Evolutionary conservation across 2,329 filamentous ascomycete genomes (phyloP).

Genomic region (Hypoxylon sp.): DNA sequence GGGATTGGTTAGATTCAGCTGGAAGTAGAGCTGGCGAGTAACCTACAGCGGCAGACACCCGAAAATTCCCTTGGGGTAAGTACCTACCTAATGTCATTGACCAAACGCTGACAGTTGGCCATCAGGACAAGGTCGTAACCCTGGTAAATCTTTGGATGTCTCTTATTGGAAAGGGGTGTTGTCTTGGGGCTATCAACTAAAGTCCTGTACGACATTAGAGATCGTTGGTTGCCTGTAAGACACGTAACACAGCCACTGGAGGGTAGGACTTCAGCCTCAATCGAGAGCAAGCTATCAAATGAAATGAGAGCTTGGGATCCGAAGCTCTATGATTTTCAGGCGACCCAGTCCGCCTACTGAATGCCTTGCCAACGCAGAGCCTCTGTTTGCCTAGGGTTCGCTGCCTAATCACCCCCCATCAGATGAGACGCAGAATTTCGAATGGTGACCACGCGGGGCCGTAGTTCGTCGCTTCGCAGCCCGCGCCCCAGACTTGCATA

Average conservation of each 20-base stretch:
- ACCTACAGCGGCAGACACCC: slow-evolving; percentile 37
- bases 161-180: slow-evolving; percentile 20
- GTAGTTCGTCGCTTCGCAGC: slow-evolving; percentile 30
- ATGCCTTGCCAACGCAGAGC: slow-evolving; percentile 45
- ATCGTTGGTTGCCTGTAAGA: slow-evolving; percentile 40
- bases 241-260: slow-evolving; percentile 45
- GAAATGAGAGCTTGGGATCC: slow-evolving; percentile 21
- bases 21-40: slow-evolving; percentile 32
- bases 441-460: slow-evolving; percentile 18
- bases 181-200: slow-evolving; percentile 27
- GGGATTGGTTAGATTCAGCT: slow-evolving; percentile 41
- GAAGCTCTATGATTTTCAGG: slow-evolving; percentile 27
- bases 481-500: slow-evolving; percentile 37
- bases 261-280: slow-evolving; percentile 44
- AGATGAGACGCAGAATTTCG: slow-evolving; percentile 17
- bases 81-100: slow-evolving; percentile 2
- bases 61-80: slow-evolving; percentile 36
- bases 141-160: slow-evolving; percentile 28
- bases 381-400: slow-evolving; percentile 36
- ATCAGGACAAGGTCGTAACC: slow-evolving; percentile 36
- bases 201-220: slow-evolving; percentile 35
- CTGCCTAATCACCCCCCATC: slow-evolving; percentile 38
- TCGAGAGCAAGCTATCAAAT: slow-evolving; percentile 30
- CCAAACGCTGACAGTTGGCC: slow-evolving; percentile 25
- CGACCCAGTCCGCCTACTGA: slow-evolving; percentile 42